A percentile compares a stretch with the other conserved stretches of the same genome.
These are phyloP conservation scores for Sporothrix dimorphospora DNA, from an alignment of 2,329 filamentous ascomycete species.

Conservation along the genomic window DNA sequence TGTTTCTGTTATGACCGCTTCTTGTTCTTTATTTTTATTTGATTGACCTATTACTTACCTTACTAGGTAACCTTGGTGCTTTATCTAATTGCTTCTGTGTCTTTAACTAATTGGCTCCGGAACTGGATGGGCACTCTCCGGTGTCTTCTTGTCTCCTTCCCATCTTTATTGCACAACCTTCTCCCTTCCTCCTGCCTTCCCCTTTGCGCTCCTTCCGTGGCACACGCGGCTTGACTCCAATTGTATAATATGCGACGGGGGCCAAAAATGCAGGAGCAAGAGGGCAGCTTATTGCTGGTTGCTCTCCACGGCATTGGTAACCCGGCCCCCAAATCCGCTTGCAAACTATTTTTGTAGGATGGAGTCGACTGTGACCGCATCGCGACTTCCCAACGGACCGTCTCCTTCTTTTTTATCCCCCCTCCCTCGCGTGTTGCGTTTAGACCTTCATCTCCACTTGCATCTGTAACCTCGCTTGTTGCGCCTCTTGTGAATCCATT, in stretches of 20 bases:
- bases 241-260: neutral
- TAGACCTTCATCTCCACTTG: neutral
- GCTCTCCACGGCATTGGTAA: constrained; percentile 2
- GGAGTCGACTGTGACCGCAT: constrained; percentile 11
- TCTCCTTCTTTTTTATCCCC: neutral
- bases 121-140: neutral
- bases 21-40: neutral
- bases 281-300: neutral
- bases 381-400: constrained; percentile 12
- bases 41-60: neutral
- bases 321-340: constrained; percentile 3
- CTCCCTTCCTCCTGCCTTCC: neutral
- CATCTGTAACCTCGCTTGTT: neutral
- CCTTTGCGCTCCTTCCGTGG: constrained; percentile 13
- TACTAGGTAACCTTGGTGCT: neutral
- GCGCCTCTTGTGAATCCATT: neutral
- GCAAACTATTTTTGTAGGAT: neutral
- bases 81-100: neutral
- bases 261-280: neutral
- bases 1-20: neutral
- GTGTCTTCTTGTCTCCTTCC: neutral
- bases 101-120: neutral
- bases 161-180: constrained; percentile 3
- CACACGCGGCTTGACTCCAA: neutral
- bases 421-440: neutral